Evolutionary conservation across 305 asterid genomes (phyloP), one percentile per base, ranked within the genome.

Genomic region (Solanum hybrid): DNA sequence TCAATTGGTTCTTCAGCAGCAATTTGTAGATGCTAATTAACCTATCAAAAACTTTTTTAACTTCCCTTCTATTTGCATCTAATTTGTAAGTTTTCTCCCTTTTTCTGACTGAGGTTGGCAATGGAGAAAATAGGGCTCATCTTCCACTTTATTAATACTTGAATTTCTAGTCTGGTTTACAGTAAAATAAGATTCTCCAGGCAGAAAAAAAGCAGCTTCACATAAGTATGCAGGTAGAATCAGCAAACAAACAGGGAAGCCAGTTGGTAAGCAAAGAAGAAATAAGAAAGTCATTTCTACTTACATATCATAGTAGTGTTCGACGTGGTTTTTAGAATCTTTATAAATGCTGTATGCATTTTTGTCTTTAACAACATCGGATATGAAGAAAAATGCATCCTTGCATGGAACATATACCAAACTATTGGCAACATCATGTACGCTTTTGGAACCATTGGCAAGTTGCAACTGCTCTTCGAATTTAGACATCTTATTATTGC

Each of bases 341-440:
- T 93, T 93, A 77, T 88, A 92, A 77, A 89, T 90, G 93, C 94
- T 94, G 93, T 92, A 91, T 87, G 95, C 97, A 91, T 93, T 94
- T 91, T 90, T 94, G 77, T 92, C 93, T 24, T 51, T 89, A 79
- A 93, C 88, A 92, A 95, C 93, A 86, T 93, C 99, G 90, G 96
- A 91, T 89, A 98, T 90, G 91, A 98, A 97, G 96, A 91, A 97
- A 94, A 96, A 98, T 32, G 88, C 94, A 41, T 91, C 79, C 93
- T 91, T 97, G 95, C 96, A 94, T 41, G 98, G 98, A 87, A 95
- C 97, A 91, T 96, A 98, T 79, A 97, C 98, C 96, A 97, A 95
- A 94, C 99, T 96, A 92, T 94, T 92, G 88, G 93, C 91, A 82
- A 95, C 93, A 92, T 98, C 98, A 88, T 93, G 87, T 72, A 89